Base-by-base conservation (phyloP, 768 basidiomycete genomes). In the Fistulinella prunicolor region DNA sequence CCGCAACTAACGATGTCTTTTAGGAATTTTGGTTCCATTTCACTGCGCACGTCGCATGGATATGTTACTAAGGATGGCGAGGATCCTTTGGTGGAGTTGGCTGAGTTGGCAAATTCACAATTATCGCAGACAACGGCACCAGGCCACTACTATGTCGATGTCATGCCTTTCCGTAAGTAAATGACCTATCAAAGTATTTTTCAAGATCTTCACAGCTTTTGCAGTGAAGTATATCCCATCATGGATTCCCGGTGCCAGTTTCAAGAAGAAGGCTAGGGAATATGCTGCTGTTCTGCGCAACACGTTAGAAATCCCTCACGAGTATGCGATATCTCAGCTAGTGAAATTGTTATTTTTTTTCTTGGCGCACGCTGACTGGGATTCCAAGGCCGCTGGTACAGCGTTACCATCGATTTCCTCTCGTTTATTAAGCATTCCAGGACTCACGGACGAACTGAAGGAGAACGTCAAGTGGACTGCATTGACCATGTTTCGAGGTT, bases 21-120 rank as follows among this genome's bases (percentile, higher is more conserved):
- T 32, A 57, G 55, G 30, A 46, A 49, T 17, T 8, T 50, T 10
- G 46, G 46, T 17, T 52, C 69, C 3, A 53, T 71, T 14, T 62
- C 68, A 4, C 62, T 75, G 26, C 65, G 64, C 24, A 54, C 71
- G 13, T 64, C 65, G 0, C 76, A 75, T 46, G 75, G 75, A 2
- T 71, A 74, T 44, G 57, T 70, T 12, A 65, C 71, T 17, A 46
- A 59, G 44, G 49, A 63, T 2, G 64, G 62, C 9, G 53, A 73
- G 9, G 74, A 77, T 37, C 66, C 63, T 38, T 68, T 72, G 35
- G 56, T 73, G 34, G 48, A 45, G 8, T 47, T 67, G 5, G 67
- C 62, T 6, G 54, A 68, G 10, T 41, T 51, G 26, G 66, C 65
- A 32, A 53, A 64, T 39, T 51, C 47, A 10, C 57, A 53, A n/a